These are phyloP conservation scores for Myriosclerotinia curreyana DNA, from an alignment of 2,329 filamentous ascomycete species.

Conservation along the genomic window DNA sequence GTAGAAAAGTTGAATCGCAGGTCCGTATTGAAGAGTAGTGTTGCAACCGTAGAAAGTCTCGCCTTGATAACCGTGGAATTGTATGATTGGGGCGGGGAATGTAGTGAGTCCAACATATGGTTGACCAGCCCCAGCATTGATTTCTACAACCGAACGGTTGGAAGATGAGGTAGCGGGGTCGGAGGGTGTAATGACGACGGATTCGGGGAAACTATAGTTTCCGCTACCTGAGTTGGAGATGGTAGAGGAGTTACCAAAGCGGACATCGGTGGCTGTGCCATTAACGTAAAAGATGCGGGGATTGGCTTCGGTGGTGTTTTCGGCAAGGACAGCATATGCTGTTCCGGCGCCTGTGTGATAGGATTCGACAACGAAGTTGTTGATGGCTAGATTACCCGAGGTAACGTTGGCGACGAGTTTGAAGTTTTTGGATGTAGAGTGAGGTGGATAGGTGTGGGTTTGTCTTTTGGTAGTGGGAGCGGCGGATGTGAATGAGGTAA, in stretches of 20 bases:
- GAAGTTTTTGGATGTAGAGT: slow-evolving; percentile 36
- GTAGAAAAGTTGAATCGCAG: slow-evolving; percentile 40
- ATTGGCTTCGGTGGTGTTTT: slow-evolving; percentile 27
- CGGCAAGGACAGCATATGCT: slow-evolving; percentile 42
- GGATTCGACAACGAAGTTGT: slow-evolving; percentile 43
- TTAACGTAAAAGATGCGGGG: slow-evolving; percentile 50
- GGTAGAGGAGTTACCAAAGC: slow-evolving; percentile 39
- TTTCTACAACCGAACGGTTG: slow-evolving; percentile 37
- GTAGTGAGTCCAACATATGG: slow-evolving; percentile 40
- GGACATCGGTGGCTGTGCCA: slow-evolving; percentile 43
- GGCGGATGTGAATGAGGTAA: slow-evolving; percentile 24
- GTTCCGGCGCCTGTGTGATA: slow-evolving; percentile 47
- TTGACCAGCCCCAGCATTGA: slow-evolving; percentile 43
- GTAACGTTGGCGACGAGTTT: slow-evolving; percentile 47
- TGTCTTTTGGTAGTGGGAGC: slow-evolving; percentile 25
- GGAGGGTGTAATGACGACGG: slow-evolving; percentile 42
- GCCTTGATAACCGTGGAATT: slow-evolving; percentile 32
- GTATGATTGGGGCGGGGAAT: slow-evolving; percentile 41
- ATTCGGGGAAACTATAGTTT: slow-evolving; percentile 38
- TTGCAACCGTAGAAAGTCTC: slow-evolving; percentile 47
- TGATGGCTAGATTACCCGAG: slow-evolving; percentile 41
- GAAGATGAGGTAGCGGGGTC: not conserved
- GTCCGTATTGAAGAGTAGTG: slow-evolving; percentile 45
- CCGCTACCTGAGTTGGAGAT: slow-evolving; percentile 43
- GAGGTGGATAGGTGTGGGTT: slow-evolving; percentile 26